Percentiles rank a stretch among this genome's conserved stretches.
These are phyloP conservation scores for Lactarius evosmus DNA, from an alignment of 768 basidiomycete genomes.

Conservation along the genomic window DNA sequence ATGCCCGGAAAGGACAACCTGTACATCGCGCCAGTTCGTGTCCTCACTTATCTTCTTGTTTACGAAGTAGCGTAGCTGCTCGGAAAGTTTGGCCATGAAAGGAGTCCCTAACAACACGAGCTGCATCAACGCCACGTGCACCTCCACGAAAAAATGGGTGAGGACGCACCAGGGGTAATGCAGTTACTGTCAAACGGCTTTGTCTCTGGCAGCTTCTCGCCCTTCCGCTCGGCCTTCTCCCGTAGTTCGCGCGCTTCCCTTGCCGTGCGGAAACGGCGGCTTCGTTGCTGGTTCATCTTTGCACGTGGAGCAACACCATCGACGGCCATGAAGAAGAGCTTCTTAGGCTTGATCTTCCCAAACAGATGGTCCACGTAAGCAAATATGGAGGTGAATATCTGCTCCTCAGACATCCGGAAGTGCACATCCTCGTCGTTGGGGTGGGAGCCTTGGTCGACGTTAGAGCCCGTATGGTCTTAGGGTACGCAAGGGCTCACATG, in stretches of 20 bases:
- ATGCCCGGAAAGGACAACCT: constrained; percentile 94
- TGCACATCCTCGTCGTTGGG: constrained; percentile 96
- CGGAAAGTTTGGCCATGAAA: constrained; percentile 93
- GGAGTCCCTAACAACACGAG: constrained; percentile 61
- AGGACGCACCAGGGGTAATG: constrained; percentile 85
- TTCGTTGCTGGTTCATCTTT: constrained; percentile 99
- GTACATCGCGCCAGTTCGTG: constrained; percentile 87
- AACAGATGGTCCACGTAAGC: constrained; percentile 96
- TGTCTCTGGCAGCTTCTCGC: constrained; percentile 87
- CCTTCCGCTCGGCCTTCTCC: constrained; percentile 83
- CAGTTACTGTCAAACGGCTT: constrained; percentile 99
- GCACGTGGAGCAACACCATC: constrained; percentile 97
- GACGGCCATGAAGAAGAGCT: constrained; percentile 97
- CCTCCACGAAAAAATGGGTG: neutral
- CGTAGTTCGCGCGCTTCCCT: constrained; percentile 86
- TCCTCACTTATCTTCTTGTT: constrained; percentile 99
- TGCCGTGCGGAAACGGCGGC: constrained; percentile 89
- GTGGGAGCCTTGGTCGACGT: constrained; percentile 64
- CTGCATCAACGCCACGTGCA: constrained; percentile 1
- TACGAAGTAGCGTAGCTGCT: constrained; percentile 91
- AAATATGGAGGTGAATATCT: constrained; percentile 96
- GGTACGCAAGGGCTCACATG: constrained; percentile 43
- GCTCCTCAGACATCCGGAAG: constrained; percentile 93
- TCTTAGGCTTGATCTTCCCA: constrained; percentile 95
- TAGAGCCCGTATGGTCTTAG: neutral